Percentiles rank a stretch among this genome's conserved stretches.
Conservation (phyloP, 1,284 basidiomycete species). For the Thelephora terrestris region DNA sequence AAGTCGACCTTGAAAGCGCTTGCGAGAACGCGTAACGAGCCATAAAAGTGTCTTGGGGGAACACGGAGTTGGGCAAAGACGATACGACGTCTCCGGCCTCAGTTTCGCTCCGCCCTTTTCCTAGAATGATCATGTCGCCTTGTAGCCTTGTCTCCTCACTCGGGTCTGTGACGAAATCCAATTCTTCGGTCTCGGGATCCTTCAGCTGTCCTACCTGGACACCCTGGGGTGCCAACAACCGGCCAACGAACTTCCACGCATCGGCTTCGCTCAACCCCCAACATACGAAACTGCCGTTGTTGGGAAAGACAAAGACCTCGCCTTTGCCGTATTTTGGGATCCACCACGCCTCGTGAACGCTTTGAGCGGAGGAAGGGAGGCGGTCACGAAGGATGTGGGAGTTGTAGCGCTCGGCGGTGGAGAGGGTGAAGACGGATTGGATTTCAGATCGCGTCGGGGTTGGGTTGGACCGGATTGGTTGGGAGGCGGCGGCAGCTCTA, state of each 20-base stretch:
- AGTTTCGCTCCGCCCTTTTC: constrained; percentile 38
- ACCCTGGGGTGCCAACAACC: constrained; percentile 47
- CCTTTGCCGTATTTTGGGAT: constrained; percentile 68
- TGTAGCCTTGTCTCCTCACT: constrained; percentile 80
- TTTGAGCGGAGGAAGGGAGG: constrained; percentile 42
- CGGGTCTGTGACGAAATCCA: constrained; percentile 85
- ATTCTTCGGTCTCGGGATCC: constrained; percentile 77
- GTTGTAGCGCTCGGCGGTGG: constrained; percentile 68
- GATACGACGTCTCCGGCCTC: background rate
- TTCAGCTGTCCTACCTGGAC: constrained; percentile 54
- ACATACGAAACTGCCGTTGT: constrained; percentile 77
- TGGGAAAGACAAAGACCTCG: constrained; percentile 76
- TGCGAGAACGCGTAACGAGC: constrained; percentile 86
- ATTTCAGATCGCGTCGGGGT: constrained; percentile 70
- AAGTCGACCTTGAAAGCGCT: constrained; percentile 78
- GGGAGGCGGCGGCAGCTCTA: constrained; percentile 58
- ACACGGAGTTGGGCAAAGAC: constrained; percentile 33
- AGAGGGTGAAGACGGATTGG: constrained; percentile 61
- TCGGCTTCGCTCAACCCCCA: constrained; percentile 84
- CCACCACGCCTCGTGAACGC: constrained; percentile 69
- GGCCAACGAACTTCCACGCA: constrained; percentile 53
- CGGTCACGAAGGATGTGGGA: constrained; percentile 44
- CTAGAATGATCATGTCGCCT: constrained; percentile 86
- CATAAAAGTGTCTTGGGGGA: constrained; percentile 59
- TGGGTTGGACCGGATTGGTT: constrained; percentile 69